Percentiles rank a stretch among this genome's conserved stretches.
phyloP scores from a whole-genome alignment of 1,139 yeast genomes.

The Yamadazyma friedrichii region DNA sequence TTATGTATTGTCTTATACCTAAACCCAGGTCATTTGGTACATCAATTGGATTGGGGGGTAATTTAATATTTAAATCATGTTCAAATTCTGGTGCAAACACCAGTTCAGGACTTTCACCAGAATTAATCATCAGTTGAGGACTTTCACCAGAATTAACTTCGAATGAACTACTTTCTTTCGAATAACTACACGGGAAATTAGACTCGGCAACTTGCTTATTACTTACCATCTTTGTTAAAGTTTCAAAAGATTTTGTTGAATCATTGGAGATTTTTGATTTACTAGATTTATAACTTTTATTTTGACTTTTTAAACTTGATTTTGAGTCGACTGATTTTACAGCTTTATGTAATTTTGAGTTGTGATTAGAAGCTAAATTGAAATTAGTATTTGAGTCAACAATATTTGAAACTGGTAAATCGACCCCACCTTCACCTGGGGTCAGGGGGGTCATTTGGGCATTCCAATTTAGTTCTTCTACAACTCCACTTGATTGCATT shows the following conservation, averaged over 20 bases:
- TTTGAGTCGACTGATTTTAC: too few species aligned
- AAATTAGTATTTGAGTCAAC: too few species aligned
- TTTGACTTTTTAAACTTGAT: too few species aligned
- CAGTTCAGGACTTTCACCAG: conserved; percentile 9
- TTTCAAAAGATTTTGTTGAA: not conserved
- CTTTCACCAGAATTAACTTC: conserved; percentile 9
- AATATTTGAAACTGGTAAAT: not conserved
- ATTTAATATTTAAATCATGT: not conserved
- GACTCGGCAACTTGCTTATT: conserved; percentile 4
- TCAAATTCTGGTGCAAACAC: conserved; percentile 2
- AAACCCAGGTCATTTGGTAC: not conserved
- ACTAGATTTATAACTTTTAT: too few species aligned
- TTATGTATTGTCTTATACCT: conserved; percentile 7
- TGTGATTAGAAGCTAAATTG: too few species aligned
- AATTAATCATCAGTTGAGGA: conserved; percentile 7
- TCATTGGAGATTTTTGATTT: not conserved
- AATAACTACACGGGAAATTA: conserved; percentile 1
- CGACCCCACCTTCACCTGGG: not conserved
- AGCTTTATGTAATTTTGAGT: too few species aligned
- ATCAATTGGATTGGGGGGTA: conserved; percentile 3
- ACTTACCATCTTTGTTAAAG: not conserved
- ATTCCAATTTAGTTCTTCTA: not conserved
- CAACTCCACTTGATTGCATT: too few species aligned
- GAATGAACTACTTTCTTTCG: conserved; percentile 4
- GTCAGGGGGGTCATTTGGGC: too few species aligned